Conservation (phyloP, 1,284 basidiomycete species). For the Sporisorium graminicola region DNA sequence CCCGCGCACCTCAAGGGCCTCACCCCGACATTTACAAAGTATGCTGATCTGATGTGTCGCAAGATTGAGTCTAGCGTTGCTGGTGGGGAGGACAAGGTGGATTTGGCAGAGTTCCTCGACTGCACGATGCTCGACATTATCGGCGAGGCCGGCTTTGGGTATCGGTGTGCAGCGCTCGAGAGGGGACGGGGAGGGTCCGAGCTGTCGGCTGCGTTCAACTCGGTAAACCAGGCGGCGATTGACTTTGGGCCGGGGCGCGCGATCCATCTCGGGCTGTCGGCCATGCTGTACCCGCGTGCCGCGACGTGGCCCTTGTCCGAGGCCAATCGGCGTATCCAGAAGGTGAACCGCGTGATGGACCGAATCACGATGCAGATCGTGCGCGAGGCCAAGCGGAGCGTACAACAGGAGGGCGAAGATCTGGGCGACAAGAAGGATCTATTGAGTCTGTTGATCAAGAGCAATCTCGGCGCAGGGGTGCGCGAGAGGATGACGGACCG, state of each 20-base stretch:
- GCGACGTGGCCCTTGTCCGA: slow-evolving; percentile 37
- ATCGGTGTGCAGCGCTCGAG: slow-evolving; percentile 56
- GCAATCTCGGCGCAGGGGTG: slow-evolving; percentile 16
- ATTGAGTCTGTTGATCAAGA: slow-evolving; percentile 35
- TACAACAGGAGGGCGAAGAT: slow-evolving; percentile 30
- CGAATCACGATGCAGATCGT: slow-evolving; percentile 40
- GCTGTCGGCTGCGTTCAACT: slow-evolving; percentile 36
- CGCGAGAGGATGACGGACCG: slow-evolving; percentile 76
- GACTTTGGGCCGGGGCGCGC: slow-evolving; percentile 39
- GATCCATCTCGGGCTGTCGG: slow-evolving; percentile 37
- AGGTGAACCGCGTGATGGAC: slow-evolving; percentile 43
- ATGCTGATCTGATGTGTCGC: slow-evolving; percentile 47
- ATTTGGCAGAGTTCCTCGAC: slow-evolving; percentile 56
- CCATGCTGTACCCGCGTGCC: slow-evolving; percentile 32
- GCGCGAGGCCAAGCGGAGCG: slow-evolving; percentile 11
- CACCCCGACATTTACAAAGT: slow-evolving; percentile 43
- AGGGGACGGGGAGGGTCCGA: slow-evolving; percentile 43
- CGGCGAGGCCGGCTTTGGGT: slow-evolving; percentile 64
- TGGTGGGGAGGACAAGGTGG: slow-evolving; percentile 18
- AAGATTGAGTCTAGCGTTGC: slow-evolving; percentile 27
- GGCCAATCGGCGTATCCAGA: slow-evolving; percentile 36
- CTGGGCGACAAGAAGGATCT: slow-evolving; percentile 43
- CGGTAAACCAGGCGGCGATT: slow-evolving; percentile 46
- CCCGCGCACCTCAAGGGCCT: slow-evolving; percentile 48
- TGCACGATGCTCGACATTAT: slow-evolving; percentile 65